phyloP scores from a whole-genome alignment of 805 yeast species.

The Komagataella kurtzmanii region DNA sequence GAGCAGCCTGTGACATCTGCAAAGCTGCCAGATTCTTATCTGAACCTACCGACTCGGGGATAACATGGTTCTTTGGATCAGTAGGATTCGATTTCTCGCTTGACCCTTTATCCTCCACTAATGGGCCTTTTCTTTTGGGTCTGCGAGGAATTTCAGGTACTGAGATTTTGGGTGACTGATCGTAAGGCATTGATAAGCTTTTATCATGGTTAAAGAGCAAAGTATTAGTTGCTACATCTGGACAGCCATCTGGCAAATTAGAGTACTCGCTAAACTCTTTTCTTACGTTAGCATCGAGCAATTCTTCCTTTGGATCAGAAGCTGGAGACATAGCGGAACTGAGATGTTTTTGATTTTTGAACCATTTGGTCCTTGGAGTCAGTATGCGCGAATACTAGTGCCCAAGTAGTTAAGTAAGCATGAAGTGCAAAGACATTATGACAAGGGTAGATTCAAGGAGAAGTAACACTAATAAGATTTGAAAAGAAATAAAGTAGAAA shows the following conservation, averaged over 20 bases:
- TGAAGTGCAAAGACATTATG: not conserved
- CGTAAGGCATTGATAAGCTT: not conserved
- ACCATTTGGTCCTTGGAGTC: not conserved
- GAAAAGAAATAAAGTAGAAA: not conserved
- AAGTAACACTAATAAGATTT: not conserved
- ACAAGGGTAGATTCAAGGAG: too few relatives aligned
- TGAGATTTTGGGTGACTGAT: not conserved
- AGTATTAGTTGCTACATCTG: not conserved
- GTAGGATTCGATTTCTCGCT: not conserved
- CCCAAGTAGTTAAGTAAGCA: not conserved
- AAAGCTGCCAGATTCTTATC: not conserved
- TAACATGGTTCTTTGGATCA: not conserved
- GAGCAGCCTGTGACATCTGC: not conserved
- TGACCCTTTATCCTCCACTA: not conserved
- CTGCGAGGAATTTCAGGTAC: not conserved
- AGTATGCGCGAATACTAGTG: not conserved
- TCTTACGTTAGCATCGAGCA: too few relatives aligned
- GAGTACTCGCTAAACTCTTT: not conserved
- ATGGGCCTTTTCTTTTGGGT: not conserved
- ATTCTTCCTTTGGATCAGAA: not conserved
- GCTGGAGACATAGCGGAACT: not conserved
- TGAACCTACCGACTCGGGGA: not conserved
- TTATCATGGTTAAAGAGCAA: not conserved
- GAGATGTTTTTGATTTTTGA: not conserved
- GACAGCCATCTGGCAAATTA: not conserved